These are phyloP conservation scores for Cercospora janseana DNA, from an alignment of 2,329 filamentous ascomycete species.

Conservation along the genomic window DNA sequence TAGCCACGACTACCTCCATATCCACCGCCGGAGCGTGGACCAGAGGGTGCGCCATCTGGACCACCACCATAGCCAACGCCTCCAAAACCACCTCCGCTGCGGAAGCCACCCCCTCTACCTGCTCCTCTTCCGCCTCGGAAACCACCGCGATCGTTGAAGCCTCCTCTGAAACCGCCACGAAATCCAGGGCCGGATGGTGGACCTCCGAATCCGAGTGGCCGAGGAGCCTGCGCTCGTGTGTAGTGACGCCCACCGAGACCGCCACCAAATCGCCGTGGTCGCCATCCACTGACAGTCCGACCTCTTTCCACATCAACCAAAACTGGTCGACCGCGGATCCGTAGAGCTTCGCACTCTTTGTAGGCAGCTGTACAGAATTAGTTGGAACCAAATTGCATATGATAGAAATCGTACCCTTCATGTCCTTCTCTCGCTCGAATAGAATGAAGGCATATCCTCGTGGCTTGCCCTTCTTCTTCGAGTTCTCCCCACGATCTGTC, in stretches of 20 bases:
- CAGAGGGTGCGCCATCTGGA: constrained; percentile 50
- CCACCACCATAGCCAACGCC: constrained; percentile 45
- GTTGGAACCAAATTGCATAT: constrained; percentile 20
- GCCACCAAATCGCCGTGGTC: constrained; percentile 84
- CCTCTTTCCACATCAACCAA: constrained; percentile 96
- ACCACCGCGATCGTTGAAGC: constrained; percentile 52
- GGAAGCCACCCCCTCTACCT: constrained; percentile 47
- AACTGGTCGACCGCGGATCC: constrained; percentile 87
- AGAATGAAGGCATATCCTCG: constrained; percentile 94
- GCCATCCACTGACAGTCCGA: constrained; percentile 90
- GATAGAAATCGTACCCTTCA: constrained; percentile 74
- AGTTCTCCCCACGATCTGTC: constrained; percentile 81
- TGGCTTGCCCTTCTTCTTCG: constrained; percentile 50
- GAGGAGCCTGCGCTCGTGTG: constrained; percentile 71
- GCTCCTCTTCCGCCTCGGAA: constrained; percentile 51
- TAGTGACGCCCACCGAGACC: constrained; percentile 90
- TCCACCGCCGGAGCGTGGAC: constrained; percentile 44
- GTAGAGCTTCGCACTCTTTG: constrained; percentile 81
- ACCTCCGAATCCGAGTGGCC: constrained; percentile 59
- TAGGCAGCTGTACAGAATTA: constrained; percentile 77
- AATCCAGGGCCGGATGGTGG: constrained; percentile 56
- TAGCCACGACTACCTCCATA: constrained; percentile 37
- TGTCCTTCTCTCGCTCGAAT: constrained; percentile 95
- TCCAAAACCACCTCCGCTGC: constrained; percentile 38
- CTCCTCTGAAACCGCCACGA: constrained; percentile 56